Conservation (phyloP, 805 yeast species). For the Pichia phayaonensis region DNA sequence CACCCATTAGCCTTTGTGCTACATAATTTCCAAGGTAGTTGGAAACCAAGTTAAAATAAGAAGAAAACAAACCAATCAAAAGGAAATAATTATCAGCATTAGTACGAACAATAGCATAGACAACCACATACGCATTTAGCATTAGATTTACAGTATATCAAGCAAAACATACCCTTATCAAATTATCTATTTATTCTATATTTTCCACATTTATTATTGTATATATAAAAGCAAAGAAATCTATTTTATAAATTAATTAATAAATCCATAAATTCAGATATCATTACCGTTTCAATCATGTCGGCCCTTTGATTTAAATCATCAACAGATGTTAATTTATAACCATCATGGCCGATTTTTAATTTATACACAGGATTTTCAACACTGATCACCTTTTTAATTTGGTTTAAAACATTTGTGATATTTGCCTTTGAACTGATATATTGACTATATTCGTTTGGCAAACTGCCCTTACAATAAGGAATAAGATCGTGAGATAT, state of each 20-base stretch:
- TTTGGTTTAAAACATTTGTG: conserved; percentile 3
- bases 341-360: not conserved
- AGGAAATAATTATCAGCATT: too few relatives aligned
- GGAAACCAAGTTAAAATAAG: conserved; percentile 43
- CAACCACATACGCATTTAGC: not conserved
- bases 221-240: too few relatives aligned
- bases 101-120: not conserved
- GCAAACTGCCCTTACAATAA: conserved; percentile 1
- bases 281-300: not conserved
- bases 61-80: too few relatives aligned
- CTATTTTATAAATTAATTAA: not conserved
- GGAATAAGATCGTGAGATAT: conserved; percentile 9
- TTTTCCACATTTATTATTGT: not conserved
- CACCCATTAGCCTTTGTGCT: conserved; percentile 50
- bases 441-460: conserved; percentile 6
- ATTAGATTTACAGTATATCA: too few relatives aligned
- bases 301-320: not conserved
- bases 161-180: not conserved
- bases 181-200: not conserved
- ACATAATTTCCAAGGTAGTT: conserved; percentile 58
- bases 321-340: not conserved
- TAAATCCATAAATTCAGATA: conserved; percentile 1
- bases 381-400: not conserved
- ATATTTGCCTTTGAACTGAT: conserved; percentile 3
- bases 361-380: conserved; percentile 4